Evolutionary conservation across 768 basidiomycete species (phyloP).

Genomic region (Multifurca ochricompacta): DNA sequence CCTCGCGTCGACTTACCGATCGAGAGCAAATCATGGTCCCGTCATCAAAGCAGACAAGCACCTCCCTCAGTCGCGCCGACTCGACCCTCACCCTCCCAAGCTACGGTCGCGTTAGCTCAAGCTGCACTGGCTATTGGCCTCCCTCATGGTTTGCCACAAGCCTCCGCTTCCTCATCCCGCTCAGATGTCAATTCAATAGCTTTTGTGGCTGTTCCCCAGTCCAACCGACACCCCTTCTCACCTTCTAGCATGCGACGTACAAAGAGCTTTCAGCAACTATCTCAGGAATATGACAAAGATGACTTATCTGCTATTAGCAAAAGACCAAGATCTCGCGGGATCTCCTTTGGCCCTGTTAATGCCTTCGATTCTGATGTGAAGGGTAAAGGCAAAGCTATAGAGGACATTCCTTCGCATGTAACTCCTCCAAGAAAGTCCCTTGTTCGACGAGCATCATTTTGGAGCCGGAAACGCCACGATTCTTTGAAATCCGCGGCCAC

Average conservation of each 20-base stretch:
- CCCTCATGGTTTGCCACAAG: slow-evolving; percentile 42
- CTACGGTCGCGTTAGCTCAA: slow-evolving; percentile 42
- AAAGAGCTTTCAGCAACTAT: slow-evolving; percentile 46
- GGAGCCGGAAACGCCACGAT: slow-evolving; percentile 23
- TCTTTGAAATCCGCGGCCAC: slow-evolving; percentile 34
- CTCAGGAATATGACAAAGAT: slow-evolving; percentile 20
- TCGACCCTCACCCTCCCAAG: slow-evolving; percentile 23
- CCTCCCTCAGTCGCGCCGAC: not conserved
- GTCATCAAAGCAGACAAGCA: not conserved
- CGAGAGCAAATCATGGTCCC: not conserved
- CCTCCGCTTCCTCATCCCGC: slow-evolving; percentile 33
- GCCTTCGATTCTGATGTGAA: slow-evolving; percentile 35
- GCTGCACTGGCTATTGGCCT: slow-evolving; percentile 53
- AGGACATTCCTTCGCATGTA: slow-evolving; percentile 24
- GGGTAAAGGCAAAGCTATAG: slow-evolving; percentile 36
- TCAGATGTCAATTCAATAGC: slow-evolving; percentile 43
- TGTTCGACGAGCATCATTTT: slow-evolving; percentile 20
- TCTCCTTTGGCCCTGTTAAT: slow-evolving; percentile 46
- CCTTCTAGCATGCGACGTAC: slow-evolving; percentile 34
- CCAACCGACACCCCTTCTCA: slow-evolving; percentile 18
- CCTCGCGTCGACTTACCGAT: not conserved
- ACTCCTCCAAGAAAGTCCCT: slow-evolving; percentile 20
- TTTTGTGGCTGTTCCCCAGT: slow-evolving; percentile 30
- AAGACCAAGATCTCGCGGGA: slow-evolving; percentile 39
- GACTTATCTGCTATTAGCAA: slow-evolving; percentile 18